Evolutionary conservation across 2,329 filamentous ascomycete genomes (phyloP).

Genomic region (Trichoderma sp.): DNA sequence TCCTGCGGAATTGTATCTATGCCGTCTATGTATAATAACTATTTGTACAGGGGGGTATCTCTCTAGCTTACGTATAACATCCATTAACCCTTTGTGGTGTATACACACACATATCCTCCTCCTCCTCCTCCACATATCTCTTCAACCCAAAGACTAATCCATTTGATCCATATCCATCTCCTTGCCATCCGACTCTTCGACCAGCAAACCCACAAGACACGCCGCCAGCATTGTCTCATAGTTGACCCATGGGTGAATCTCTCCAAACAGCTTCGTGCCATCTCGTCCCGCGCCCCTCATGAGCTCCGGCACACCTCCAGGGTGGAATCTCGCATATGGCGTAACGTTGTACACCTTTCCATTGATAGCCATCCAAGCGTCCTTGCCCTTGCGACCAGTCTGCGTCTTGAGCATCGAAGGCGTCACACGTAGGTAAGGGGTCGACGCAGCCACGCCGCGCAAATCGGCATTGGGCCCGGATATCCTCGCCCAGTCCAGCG

Average conservation of each 20-base stretch:
- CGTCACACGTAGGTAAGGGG: slow-evolving; percentile 71
- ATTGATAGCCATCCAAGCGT: slow-evolving; percentile 88
- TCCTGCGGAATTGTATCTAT: background rate
- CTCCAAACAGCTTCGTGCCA: slow-evolving; percentile 63
- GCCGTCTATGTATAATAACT: slow-evolving; percentile 1
- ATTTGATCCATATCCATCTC: slow-evolving; percentile 59
- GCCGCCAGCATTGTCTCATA: slow-evolving; percentile 68
- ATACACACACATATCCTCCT: background rate
- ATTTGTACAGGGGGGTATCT: slow-evolving; percentile 23
- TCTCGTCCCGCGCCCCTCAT: slow-evolving; percentile 63
- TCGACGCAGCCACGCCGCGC: slow-evolving; percentile 57
- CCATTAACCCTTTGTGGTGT: background rate
- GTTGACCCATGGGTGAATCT: slow-evolving; percentile 72
- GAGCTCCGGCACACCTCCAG: slow-evolving; percentile 78
- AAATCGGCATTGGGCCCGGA: slow-evolving; percentile 65
- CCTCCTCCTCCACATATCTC: background rate
- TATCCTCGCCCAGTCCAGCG: slow-evolving; percentile 91
- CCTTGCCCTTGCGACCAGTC: slow-evolving; percentile 79
- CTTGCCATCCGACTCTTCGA: slow-evolving; percentile 52
- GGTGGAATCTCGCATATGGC: slow-evolving; percentile 87
- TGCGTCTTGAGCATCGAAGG: slow-evolving; percentile 76
- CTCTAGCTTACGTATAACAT: slow-evolving; percentile 18
- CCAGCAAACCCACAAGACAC: slow-evolving; percentile 64
- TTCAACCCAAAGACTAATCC: slow-evolving; percentile 50
- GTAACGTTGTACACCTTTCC: slow-evolving; percentile 94